Conservation (phyloP, 2,329 filamentous ascomycete genomes). For the Huntiella omanensis region DNA sequence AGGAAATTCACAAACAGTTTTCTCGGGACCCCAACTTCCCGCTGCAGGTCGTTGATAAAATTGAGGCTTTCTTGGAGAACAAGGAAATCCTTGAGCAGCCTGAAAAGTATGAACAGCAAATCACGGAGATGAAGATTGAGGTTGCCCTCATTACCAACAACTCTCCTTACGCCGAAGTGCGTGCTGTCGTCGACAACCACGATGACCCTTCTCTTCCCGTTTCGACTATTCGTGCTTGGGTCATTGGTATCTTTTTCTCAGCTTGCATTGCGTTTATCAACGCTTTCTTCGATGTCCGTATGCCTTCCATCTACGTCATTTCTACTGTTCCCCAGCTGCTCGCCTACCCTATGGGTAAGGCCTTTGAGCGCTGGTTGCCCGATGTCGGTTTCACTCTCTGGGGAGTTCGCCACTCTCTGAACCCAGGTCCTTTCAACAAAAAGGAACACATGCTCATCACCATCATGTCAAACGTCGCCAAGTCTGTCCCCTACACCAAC, state of each 20-base stretch:
- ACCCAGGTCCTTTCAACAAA: slow-evolving; percentile 32
- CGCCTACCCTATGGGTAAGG: slow-evolving; percentile 29
- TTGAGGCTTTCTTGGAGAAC: slow-evolving; percentile 18
- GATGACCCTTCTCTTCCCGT: slow-evolving; percentile 29
- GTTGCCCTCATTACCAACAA: slow-evolving; percentile 32
- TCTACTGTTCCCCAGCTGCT: slow-evolving; percentile 36
- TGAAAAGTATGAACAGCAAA: slow-evolving; percentile 23
- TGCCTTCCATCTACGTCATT: slow-evolving; percentile 29
- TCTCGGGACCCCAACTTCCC: slow-evolving; percentile 22
- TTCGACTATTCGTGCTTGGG: slow-evolving; percentile 33
- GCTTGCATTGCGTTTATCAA: slow-evolving; percentile 29
- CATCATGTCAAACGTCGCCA: slow-evolving; percentile 34
- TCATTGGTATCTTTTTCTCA: slow-evolving; percentile 29
- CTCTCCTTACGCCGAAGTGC: slow-evolving; percentile 36
- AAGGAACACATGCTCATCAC: slow-evolving; percentile 39
- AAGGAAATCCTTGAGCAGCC: slow-evolving; percentile 19
- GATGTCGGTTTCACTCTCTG: slow-evolving; percentile 25
- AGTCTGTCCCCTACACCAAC: slow-evolving; percentile 28
- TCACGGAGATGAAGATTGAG: slow-evolving; percentile 34
- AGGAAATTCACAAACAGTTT: slow-evolving; percentile 19
- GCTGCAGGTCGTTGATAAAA: slow-evolving; percentile 18
- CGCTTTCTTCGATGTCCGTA: slow-evolving; percentile 35
- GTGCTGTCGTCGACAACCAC: slow-evolving; percentile 34
- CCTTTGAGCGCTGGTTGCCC: slow-evolving; percentile 26
- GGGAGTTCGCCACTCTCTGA: slow-evolving; percentile 18